Evolutionary conservation across 2,329 filamentous ascomycete genomes (phyloP).

Genomic region (Trichothecium sympodiale): DNA sequence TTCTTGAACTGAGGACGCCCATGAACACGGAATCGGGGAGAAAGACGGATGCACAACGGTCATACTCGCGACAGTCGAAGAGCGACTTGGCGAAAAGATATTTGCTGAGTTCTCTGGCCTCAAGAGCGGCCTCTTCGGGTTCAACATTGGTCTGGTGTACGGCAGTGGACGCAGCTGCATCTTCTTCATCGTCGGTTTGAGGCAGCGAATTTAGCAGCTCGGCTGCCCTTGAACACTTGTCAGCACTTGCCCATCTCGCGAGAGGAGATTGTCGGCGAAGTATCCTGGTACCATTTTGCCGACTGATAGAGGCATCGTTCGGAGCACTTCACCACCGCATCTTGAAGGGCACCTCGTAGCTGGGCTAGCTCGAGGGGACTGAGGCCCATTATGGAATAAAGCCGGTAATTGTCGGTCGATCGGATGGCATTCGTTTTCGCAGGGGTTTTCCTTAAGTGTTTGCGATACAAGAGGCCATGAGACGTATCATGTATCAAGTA

Average conservation of each 20-base stretch:
- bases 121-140: conserved; percentile 61
- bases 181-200: conserved; percentile 43
- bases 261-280: neutral
- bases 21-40: conserved; percentile 70
- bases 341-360: conserved; percentile 65
- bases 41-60: conserved; percentile 84
- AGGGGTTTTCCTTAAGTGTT: too few relatives aligned
- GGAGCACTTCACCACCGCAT: conserved; percentile 81
- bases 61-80: conserved; percentile 91
- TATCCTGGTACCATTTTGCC: conserved; percentile 67
- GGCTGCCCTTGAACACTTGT: conserved; percentile 57
- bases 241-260: neutral
- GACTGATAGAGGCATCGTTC: conserved; percentile 94
- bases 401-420: too few relatives aligned
- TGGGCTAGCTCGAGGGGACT: conserved; percentile 48
- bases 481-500: too few relatives aligned
- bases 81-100: conserved; percentile 88
- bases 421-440: too few relatives aligned
- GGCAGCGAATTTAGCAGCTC: conserved; percentile 82
- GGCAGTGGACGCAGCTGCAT: conserved; percentile 15
- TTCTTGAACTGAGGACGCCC: conserved; percentile 44
- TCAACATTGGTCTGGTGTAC: conserved; percentile 50
- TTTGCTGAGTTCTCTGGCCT: conserved; percentile 67
- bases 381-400: conserved; percentile 33
- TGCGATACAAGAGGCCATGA: too few relatives aligned